Conservation (phyloP, 306 rosid species). For the Clitoria ternatea region DNA sequence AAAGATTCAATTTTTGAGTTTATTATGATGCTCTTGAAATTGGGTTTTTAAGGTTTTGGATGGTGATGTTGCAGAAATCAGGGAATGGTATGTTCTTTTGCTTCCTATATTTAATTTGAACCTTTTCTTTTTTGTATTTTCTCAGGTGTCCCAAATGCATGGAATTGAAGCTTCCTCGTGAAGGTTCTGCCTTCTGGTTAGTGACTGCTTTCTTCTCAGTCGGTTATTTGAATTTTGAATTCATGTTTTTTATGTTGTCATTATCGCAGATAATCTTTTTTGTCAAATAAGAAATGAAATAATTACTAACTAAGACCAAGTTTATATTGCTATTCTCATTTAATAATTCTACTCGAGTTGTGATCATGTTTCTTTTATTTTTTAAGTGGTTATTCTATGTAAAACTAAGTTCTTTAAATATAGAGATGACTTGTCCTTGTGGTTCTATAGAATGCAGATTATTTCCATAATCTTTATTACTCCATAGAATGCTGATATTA, state of each 20-base stretch:
- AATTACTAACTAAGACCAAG: not conserved
- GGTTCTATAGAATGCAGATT: not conserved
- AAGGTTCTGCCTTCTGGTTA: slow-evolving; percentile 87
- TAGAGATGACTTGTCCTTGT: not conserved
- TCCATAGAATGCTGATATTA: not conserved
- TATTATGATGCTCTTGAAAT: not conserved
- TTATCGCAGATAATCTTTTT: not conserved
- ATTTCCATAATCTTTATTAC: not conserved
- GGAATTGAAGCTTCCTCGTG: slow-evolving; percentile 87
- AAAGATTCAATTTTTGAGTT: not conserved
- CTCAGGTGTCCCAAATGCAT: slow-evolving; percentile 90
- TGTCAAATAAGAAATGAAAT: not conserved
- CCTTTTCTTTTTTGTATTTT: not conserved
- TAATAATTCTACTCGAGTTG: not conserved
- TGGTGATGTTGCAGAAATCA: not conserved
- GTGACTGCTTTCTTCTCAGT: slow-evolving; percentile 30
- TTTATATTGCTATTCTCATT: not conserved
- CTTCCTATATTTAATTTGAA: not conserved
- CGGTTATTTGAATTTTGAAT: not conserved
- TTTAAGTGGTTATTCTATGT: not conserved
- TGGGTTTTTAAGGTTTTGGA: not conserved
- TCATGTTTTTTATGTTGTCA: not conserved
- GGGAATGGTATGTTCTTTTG: not conserved
- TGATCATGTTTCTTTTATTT: not conserved
- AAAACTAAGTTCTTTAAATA: not conserved